Evolutionary conservation across 345 rosid genomes (phyloP), one percentile per base, ranked within the genome.

Genomic region (Eucalyptus decipiens): DNA sequence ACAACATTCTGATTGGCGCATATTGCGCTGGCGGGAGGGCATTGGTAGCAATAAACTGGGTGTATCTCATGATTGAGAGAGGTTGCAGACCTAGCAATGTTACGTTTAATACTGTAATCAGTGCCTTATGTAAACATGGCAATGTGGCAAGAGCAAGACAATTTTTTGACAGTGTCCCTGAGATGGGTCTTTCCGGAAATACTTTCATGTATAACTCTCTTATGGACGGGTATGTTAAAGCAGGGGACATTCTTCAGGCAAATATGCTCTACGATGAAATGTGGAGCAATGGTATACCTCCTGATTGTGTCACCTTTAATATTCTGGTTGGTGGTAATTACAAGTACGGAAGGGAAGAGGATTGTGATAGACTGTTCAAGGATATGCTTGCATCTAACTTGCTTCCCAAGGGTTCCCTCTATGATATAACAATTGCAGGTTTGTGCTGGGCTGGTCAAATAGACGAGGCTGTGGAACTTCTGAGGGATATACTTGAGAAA

Each of bases 211-310:
- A 91, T 91, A 96, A 96, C 86, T 86, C 96, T 88, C 90, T 96
- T 89, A 92, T 96, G 89, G 93, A 93, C 90, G 97, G 98, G 19
- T 95, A 95, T 89, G 93, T 95, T 85, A 96, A 96, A 91, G 94
- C 96, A 17, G 92, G 92, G 93, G 94, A 95, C 86, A 88, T 95
- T 87, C 90, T 86, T 90, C 94, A 93, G 88, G 97, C 97, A 40
- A 93, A 90, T 80, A 81, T 90, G 90, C 90, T 96, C 52, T 96
- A 92, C 32, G 91, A 92, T 81, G 97, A 95, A 90, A 95, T 96
- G 98, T 91, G 72, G 89, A 87, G 69, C 56, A 92, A 90, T 88
- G 95, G 94, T 85, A 67, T 96, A 87, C 87, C 93, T 67, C 96
- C 97, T 86, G 96, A 96, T 91, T 91, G 93, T 87, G 89, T 93